Evolutionary conservation across 2,329 filamentous ascomycete species (phyloP).

Genomic region (Fusarium sp.): DNA sequence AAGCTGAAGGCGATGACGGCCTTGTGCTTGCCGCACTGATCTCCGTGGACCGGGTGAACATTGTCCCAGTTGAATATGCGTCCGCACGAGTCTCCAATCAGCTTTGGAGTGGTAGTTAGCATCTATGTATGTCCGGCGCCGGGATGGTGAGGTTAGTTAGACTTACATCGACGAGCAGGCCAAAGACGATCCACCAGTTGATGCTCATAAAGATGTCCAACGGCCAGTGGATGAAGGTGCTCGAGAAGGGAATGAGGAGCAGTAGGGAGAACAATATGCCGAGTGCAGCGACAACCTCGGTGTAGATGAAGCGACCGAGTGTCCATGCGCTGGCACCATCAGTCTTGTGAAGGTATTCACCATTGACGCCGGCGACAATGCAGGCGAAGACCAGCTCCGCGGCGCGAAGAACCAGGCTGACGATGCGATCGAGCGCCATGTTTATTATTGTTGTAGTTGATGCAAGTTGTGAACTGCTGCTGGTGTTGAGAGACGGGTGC

Average conservation of each 20-base stretch:
- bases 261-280: constrained; percentile 79
- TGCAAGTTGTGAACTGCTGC: not conserved
- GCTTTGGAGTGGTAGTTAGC: constrained; percentile 47
- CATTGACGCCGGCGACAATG: constrained; percentile 80
- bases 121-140: constrained; percentile 4
- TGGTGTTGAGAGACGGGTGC: not conserved
- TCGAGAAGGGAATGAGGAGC: constrained; percentile 81
- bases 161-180: constrained; percentile 74
- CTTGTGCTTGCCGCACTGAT: constrained; percentile 78
- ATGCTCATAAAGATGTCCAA: constrained; percentile 79
- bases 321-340: constrained; percentile 66
- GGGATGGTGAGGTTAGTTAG: not conserved
- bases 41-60: constrained; percentile 61
- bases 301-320: constrained; percentile 79
- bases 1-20: constrained; percentile 81
- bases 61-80: constrained; percentile 73
- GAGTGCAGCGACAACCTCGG: constrained; percentile 78
- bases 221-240: constrained; percentile 79
- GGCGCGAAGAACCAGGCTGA: constrained; percentile 57
- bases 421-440: constrained; percentile 60
- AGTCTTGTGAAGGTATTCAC: constrained; percentile 73
- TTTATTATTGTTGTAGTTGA: not conserved
- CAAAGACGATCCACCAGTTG: constrained; percentile 80
- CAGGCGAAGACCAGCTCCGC: constrained; percentile 78
- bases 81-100: constrained; percentile 67